Conservation (phyloP, 192 early-diverging fungal species). For the Coemansia sp. region DNA sequence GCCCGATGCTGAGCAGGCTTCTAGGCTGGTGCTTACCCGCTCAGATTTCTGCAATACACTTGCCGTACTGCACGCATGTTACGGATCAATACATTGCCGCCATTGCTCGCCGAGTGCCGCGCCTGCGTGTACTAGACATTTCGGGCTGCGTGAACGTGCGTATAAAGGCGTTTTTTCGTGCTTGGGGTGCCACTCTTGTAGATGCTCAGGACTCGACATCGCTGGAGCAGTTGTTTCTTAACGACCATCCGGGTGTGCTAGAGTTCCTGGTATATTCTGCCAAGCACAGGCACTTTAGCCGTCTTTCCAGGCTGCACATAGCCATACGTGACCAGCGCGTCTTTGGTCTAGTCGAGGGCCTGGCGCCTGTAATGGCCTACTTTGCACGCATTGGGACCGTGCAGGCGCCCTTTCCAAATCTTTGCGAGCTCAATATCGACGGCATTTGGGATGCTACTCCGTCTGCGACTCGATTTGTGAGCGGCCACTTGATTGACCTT, state of each 20-base stretch:
- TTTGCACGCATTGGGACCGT: constrained; percentile 7
- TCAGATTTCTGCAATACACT: constrained; percentile 9
- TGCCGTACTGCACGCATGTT: constrained; percentile 23
- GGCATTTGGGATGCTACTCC: constrained; percentile 23
- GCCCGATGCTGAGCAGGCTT: constrained; percentile 9
- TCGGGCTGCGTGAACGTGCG: constrained; percentile 35
- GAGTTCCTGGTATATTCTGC: constrained; percentile 36
- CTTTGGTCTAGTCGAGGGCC: constrained; percentile 4
- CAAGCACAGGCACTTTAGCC: constrained; percentile 25
- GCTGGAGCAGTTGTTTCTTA: constrained; percentile 28
- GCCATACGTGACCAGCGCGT: constrained; percentile 25
- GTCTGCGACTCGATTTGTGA: constrained; percentile 14
- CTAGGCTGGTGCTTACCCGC: constrained; percentile 13
- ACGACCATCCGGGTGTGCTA: constrained; percentile 39
- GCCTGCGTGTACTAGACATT: constrained; percentile 39
- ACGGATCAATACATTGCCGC: constrained; percentile 6
- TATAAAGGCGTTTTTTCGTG: constrained; percentile 21
- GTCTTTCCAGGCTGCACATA: constrained; percentile 26
- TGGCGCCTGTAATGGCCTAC: constrained; percentile 23
- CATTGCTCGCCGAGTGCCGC: constrained; percentile 11
- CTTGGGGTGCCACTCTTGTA: constrained; percentile 19
- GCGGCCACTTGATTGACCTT: background rate
- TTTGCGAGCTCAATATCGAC: constrained; percentile 32
- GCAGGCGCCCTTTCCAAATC: constrained; percentile 20
- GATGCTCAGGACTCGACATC: constrained; percentile 16